Conservation (phyloP, 768 basidiomycete species). For the Rhizopogon sp. region DNA sequence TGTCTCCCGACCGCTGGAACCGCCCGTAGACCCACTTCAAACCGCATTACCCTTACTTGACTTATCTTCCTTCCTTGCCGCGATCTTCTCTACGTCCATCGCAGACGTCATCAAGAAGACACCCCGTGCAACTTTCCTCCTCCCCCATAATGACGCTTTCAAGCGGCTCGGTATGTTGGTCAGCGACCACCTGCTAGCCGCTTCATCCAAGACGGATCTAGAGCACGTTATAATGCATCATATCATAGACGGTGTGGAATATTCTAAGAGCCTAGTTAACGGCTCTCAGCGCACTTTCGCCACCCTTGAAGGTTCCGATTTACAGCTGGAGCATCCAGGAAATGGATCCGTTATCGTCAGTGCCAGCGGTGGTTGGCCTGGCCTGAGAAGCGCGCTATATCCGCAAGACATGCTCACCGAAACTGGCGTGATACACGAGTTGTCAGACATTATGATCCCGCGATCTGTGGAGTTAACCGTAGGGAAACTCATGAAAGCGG, state of each 20-base stretch:
- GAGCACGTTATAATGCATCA: constrained; percentile 88
- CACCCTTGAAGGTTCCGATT: constrained; percentile 81
- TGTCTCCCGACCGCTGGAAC: constrained; percentile 74
- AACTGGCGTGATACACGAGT: constrained; percentile 88
- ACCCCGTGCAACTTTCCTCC: constrained; percentile 74
- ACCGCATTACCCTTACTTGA: constrained; percentile 80
- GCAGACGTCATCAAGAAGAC: constrained; percentile 61
- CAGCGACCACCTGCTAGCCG: constrained; percentile 78
- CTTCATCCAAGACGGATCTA: constrained; percentile 75
- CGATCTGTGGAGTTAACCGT: constrained; percentile 81
- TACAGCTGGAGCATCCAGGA: constrained; percentile 63
- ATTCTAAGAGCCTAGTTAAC: constrained; percentile 53
- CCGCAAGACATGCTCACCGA: constrained; percentile 71
- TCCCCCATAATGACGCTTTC: constrained; percentile 90
- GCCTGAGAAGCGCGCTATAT: constrained; percentile 55
- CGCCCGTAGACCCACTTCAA: constrained; percentile 77
- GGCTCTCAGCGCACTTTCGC: constrained; percentile 70
- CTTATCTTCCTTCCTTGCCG: constrained; percentile 86
- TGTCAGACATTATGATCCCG: constrained; percentile 83
- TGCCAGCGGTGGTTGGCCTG: constrained; percentile 76
- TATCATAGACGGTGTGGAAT: constrained; percentile 70
- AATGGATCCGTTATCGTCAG: constrained; percentile 43
- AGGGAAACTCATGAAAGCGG: constrained; percentile 87
- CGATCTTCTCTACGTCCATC: constrained; percentile 81
- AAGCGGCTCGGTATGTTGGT: constrained; percentile 77